Conservation (phyloP, 495 filamentous ascomycete genomes). For the Hypoxylon perforatum region DNA sequence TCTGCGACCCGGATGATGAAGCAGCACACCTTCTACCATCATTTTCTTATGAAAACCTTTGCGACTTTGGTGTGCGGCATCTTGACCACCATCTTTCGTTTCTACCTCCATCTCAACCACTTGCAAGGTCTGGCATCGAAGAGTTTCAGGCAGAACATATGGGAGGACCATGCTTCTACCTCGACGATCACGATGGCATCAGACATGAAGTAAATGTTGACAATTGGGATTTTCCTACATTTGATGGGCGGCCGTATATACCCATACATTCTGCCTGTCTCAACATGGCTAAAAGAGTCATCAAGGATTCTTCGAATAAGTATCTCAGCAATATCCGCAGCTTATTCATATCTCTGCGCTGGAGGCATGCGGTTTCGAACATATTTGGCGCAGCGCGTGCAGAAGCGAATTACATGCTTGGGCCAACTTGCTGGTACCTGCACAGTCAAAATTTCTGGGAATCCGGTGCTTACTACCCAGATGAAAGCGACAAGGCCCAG, state of each 20-base stretch:
- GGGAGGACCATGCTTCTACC: constrained; percentile 2
- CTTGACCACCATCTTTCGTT: neutral
- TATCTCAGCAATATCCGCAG: neutral
- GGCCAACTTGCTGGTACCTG: neutral
- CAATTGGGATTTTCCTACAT: neutral
- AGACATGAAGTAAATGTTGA: neutral
- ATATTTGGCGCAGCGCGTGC: neutral
- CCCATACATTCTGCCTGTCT: constrained; percentile 3
- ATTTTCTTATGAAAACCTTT: constrained; percentile 6
- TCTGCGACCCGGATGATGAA: constrained; percentile 5
- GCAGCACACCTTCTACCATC: neutral
- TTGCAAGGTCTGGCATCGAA: neutral
- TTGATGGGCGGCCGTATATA: neutral
- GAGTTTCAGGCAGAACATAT: neutral
- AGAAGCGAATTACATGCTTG: constrained; percentile 5
- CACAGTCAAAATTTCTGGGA: neutral
- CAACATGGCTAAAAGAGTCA: neutral
- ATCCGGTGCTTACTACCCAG: neutral
- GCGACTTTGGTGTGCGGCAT: neutral
- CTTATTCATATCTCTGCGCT: constrained; percentile 4
- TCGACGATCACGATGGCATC: neutral
- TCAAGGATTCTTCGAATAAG: neutral
- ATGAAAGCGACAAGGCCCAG: neutral
- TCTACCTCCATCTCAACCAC: neutral
- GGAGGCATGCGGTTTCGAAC: neutral